These are phyloP conservation scores for Coemansia sp. DNA, from an alignment of 192 early-diverging fungal species.

Conservation along the genomic window DNA sequence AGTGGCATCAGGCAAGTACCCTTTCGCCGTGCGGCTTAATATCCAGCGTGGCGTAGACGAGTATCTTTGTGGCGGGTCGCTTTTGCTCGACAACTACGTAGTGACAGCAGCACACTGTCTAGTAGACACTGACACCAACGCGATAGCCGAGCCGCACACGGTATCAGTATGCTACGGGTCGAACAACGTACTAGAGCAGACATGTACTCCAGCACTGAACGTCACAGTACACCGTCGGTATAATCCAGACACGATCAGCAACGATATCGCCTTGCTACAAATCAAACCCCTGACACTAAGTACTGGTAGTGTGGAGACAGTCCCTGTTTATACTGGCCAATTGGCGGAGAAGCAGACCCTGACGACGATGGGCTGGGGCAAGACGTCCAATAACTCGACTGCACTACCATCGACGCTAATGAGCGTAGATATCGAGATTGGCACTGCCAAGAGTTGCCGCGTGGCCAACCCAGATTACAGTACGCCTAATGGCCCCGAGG, in stretches of 20 bases:
- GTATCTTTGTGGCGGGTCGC: constrained; percentile 45
- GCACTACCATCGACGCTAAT: constrained; percentile 25
- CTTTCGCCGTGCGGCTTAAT: constrained; percentile 44
- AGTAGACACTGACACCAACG: constrained; percentile 27
- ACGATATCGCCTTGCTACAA: constrained; percentile 51
- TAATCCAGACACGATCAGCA: constrained; percentile 23
- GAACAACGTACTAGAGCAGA: constrained; percentile 15
- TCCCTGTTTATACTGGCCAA: constrained; percentile 26
- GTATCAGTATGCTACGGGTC: constrained; percentile 49
- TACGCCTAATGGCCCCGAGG: constrained; percentile 32
- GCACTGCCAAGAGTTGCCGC: constrained; percentile 22
- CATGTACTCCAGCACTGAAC: constrained; percentile 22
- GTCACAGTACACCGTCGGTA: constrained; percentile 35
- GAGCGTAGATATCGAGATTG: constrained; percentile 33
- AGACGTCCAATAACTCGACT: constrained; percentile 24
- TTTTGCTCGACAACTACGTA: constrained; percentile 30
- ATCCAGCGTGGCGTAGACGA: constrained; percentile 23
- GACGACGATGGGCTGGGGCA: constrained; percentile 54
- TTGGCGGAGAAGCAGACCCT: constrained; percentile 28
- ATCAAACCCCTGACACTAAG: constrained; percentile 11
- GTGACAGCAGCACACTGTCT: constrained; percentile 54
- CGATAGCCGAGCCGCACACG: constrained; percentile 8
- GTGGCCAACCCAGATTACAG: constrained; percentile 20
- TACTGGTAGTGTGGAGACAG: not conserved
- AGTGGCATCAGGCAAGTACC: constrained; percentile 17